Conservation (phyloP, 2,329 filamentous ascomycete species). For the Neofusicoccum laricinum region DNA sequence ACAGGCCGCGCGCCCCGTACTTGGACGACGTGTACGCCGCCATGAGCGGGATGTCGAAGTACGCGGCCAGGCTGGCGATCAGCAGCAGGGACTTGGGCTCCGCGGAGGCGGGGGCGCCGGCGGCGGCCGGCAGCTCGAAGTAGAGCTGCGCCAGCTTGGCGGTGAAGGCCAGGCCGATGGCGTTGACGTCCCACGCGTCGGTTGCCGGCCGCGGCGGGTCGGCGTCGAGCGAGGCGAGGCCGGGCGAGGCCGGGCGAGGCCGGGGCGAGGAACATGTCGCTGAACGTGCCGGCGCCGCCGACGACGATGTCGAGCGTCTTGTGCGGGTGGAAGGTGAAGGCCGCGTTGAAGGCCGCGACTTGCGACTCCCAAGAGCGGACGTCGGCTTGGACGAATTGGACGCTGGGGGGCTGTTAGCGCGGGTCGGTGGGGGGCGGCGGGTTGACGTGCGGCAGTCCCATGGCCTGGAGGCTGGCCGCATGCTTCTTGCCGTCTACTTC, state of each 20-base stretch:
- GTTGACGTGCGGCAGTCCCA: constrained; percentile 16
- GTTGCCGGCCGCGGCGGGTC: constrained; percentile 23
- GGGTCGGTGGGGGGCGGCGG: too few relatives aligned
- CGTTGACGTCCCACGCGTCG: constrained; percentile 23
- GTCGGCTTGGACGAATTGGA: constrained; percentile 31
- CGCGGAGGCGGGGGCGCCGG: neutral
- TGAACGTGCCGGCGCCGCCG: constrained; percentile 29
- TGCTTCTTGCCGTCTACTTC: constrained; percentile 19
- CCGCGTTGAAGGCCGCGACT: constrained; percentile 29
- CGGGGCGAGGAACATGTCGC: constrained; percentile 26
- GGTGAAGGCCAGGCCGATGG: constrained; percentile 25
- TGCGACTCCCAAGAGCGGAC: constrained; percentile 30
- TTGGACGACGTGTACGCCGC: constrained; percentile 29
- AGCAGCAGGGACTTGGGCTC: constrained; percentile 23
- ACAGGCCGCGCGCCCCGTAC: constrained; percentile 28
- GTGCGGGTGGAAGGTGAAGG: constrained; percentile 25
- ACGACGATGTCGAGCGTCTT: constrained; percentile 31
- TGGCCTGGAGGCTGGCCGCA: constrained; percentile 18
- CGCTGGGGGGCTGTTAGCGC: constrained; percentile 12
- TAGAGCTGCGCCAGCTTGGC: constrained; percentile 28
- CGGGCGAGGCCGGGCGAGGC: too few relatives aligned
- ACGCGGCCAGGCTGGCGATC: constrained; percentile 25
- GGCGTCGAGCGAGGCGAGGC: constrained; percentile 15
- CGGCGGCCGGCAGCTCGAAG: constrained; percentile 22
- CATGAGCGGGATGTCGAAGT: constrained; percentile 24